Conservation (phyloP, 257 asterid genomes). For the Petunia secreta region DNA sequence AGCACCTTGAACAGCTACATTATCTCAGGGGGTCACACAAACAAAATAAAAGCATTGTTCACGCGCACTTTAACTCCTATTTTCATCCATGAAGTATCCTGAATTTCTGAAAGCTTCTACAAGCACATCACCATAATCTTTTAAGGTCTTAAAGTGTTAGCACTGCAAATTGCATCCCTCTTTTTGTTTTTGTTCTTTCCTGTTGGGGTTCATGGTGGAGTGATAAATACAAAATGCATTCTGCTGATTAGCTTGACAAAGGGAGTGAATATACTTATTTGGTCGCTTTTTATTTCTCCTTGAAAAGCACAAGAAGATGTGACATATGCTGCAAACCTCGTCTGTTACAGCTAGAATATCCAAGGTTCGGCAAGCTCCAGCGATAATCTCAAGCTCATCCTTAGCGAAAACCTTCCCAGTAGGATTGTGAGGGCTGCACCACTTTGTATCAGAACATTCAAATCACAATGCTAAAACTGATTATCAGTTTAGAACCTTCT, state of each 20-base stretch:
- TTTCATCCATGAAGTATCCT: no score
- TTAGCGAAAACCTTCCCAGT: slow-evolving; percentile 82
- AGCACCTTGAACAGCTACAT: no score
- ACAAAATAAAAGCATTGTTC: not conserved
- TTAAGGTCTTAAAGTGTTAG: not conserved
- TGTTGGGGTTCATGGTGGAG: not conserved
- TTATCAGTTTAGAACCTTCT: slow-evolving; percentile 16
- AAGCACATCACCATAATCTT: not conserved
- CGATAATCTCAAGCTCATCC: slow-evolving; percentile 85
- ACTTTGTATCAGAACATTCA: slow-evolving; percentile 42
- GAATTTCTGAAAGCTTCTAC: not conserved
- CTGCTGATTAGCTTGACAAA: not conserved
- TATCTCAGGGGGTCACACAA: not conserved
- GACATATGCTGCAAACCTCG: slow-evolving; percentile 57
- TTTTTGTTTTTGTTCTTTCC: not conserved
- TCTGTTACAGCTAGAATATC: slow-evolving; percentile 88
- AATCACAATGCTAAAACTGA: slow-evolving; percentile 7
- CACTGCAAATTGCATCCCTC: slow-evolving; percentile 18
- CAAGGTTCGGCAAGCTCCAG: slow-evolving; percentile 71
- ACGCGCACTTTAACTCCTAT: no score
- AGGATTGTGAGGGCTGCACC: slow-evolving; percentile 94
- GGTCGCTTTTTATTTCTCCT: not conserved
- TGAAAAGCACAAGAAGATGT: slow-evolving; percentile 10
- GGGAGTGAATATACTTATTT: not conserved
- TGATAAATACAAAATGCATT: not conserved